phyloP scores from a whole-genome alignment of 2,329 filamentous ascomycete genomes.

The Colletotrichum tabaci region DNA sequence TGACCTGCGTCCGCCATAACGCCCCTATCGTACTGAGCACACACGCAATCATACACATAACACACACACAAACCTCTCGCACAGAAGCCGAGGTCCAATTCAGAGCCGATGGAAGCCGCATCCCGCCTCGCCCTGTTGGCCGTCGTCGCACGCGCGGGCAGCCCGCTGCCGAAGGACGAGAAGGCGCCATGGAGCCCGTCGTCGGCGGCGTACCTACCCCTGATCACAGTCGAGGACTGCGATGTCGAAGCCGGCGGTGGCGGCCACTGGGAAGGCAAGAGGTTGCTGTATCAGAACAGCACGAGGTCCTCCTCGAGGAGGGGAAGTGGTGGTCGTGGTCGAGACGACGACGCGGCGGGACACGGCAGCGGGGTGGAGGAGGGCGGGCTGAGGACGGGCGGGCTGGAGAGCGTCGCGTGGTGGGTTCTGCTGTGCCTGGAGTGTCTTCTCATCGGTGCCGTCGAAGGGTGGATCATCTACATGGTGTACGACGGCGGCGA shows the following conservation, averaged over 20 bases:
- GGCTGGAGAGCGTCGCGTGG: slow-evolving; percentile 43
- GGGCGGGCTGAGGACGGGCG: slow-evolving; percentile 41
- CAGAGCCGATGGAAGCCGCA: slow-evolving; percentile 21
- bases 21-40: background rate
- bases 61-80: background rate
- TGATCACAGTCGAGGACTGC: slow-evolving; percentile 23
- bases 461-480: slow-evolving; percentile 49
- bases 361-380: slow-evolving; percentile 32
- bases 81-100: background rate
- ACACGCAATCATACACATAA: background rate
- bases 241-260: slow-evolving; percentile 21
- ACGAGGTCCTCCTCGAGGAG: background rate
- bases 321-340: slow-evolving; percentile 4
- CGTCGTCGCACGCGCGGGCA: slow-evolving; percentile 12
- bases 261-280: slow-evolving; percentile 4
- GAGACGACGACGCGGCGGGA: too few species aligned
- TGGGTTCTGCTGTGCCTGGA: slow-evolving; percentile 49
- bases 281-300: background rate
- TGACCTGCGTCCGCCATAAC: background rate
- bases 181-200: slow-evolving; percentile 26
- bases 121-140: slow-evolving; percentile 26
- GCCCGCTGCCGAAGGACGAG: slow-evolving; percentile 11
- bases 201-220: background rate
- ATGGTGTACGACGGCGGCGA: slow-evolving; percentile 45
- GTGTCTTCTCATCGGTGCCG: slow-evolving; percentile 44